A percentile compares a stretch with the other conserved stretches of the same genome.
These are phyloP conservation scores for Paraphoma chrysanthemicola DNA, from an alignment of 2,329 filamentous ascomycete genomes.

Conservation along the genomic window DNA sequence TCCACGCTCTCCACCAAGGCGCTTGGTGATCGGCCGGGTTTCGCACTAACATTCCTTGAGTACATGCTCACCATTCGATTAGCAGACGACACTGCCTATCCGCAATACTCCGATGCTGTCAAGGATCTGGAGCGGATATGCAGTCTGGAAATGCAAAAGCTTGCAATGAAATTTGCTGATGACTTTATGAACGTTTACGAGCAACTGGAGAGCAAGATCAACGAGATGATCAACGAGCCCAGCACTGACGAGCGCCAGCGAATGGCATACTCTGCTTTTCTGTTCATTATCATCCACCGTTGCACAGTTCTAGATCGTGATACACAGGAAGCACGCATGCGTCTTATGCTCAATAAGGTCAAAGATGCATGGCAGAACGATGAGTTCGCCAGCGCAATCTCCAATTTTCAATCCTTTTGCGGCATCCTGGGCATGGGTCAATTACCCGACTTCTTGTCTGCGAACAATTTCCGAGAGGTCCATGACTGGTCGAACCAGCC, in stretches of 20 bases:
- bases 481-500: conserved; percentile 82
- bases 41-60: conserved; percentile 89
- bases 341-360: conserved; percentile 82
- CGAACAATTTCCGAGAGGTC: conserved; percentile 74
- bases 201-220: conserved; percentile 81
- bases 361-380: conserved; percentile 79
- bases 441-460: conserved; percentile 79
- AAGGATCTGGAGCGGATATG: conserved; percentile 86
- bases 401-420: conserved; percentile 80
- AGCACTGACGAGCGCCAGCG: conserved; percentile 81
- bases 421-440: conserved; percentile 78
- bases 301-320: conserved; percentile 74
- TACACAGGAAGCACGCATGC: conserved; percentile 74
- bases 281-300: conserved; percentile 94
- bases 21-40: conserved; percentile 75
- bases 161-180: conserved; percentile 90
- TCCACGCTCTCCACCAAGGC: conserved; percentile 85
- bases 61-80: conserved; percentile 87
- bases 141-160: conserved; percentile 84
- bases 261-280: conserved; percentile 85
- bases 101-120: conserved; percentile 83
- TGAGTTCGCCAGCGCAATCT: conserved; percentile 71
- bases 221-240: conserved; percentile 76
- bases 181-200: conserved; percentile 89
- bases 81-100: conserved; percentile 72